phyloP scores from a whole-genome alignment of 768 basidiomycete genomes.

The Mycena chlorophos region DNA sequence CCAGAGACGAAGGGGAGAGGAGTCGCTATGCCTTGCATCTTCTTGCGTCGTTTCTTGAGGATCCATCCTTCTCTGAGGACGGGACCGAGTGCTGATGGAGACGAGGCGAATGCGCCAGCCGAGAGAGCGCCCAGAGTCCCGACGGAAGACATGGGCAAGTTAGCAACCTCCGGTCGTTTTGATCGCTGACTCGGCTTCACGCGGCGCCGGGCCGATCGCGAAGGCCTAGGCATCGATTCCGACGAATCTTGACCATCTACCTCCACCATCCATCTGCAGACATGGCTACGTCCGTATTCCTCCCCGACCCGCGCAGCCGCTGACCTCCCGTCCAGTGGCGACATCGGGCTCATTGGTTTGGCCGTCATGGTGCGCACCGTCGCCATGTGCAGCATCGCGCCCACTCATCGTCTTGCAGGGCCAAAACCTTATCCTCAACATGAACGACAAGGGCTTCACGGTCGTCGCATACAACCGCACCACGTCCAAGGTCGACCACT shows the following conservation, averaged over 20 bases:
- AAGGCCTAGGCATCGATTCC: too few relatives aligned
- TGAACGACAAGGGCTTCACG: conserved; percentile 99
- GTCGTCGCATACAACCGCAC: conserved; percentile 98
- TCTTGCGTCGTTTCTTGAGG: conserved; percentile 84
- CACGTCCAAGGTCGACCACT: conserved; percentile 90
- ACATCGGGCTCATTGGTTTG: conserved; percentile 97
- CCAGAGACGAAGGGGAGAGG: not conserved
- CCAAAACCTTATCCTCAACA: conserved; percentile 96
- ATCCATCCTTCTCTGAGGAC: conserved; percentile 74
- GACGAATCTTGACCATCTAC: conserved; percentile 13
- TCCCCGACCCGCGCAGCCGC: conserved; percentile 26
- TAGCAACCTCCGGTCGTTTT: too few relatives aligned
- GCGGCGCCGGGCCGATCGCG: too few relatives aligned
- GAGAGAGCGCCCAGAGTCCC: not conserved
- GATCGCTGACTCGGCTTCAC: too few relatives aligned
- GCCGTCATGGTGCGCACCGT: conserved; percentile 90
- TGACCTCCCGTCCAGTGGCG: conserved; percentile 61
- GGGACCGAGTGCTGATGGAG: conserved; percentile 21
- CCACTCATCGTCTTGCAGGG: conserved; percentile 51
- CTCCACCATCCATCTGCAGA: conserved; percentile 36
- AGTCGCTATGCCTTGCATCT: conserved; percentile 69
- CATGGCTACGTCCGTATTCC: conserved; percentile 52
- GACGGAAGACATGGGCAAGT: not conserved
- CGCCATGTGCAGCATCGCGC: conserved; percentile 20
- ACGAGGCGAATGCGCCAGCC: conserved; percentile 6